Evolutionary conservation across 2,329 filamentous ascomycete genomes (phyloP).

Genomic region (Didymella arachidicola): DNA sequence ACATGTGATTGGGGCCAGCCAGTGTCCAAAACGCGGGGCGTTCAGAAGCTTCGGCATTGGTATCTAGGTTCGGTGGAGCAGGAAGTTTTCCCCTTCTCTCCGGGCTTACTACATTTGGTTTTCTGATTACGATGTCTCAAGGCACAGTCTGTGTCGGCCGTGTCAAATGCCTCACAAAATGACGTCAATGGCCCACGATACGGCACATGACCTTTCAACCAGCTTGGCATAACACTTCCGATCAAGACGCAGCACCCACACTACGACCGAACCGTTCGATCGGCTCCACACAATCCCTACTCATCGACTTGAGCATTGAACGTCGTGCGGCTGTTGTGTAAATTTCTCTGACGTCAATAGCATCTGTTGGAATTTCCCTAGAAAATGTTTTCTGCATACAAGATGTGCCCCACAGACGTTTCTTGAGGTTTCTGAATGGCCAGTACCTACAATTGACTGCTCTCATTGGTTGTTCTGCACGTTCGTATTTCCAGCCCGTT

Average conservation of each 20-base stretch:
- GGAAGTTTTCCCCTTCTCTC: conserved; percentile 6
- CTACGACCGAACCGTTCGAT: background rate
- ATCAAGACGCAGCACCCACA: background rate
- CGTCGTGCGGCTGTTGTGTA: background rate
- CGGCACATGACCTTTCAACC: background rate
- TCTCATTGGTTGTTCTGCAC: no score
- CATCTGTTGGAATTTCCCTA: background rate
- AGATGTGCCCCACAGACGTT: no score
- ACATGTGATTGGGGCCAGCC: conserved; percentile 11
- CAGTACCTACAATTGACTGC: no score
- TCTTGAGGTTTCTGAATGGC: no score
- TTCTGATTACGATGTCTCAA: background rate
- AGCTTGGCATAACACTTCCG: background rate
- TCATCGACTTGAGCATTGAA: background rate
- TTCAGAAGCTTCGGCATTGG: conserved; percentile 4
- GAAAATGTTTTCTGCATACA: background rate
- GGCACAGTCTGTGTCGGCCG: background rate
- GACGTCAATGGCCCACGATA: conserved; percentile 6
- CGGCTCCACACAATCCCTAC: background rate
- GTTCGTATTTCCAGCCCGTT: no score
- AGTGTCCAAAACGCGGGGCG: background rate
- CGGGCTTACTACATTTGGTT: background rate
- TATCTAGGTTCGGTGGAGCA: conserved; percentile 7
- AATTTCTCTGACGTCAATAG: conserved; percentile 1
- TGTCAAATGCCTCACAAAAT: conserved; percentile 1